Evolutionary conservation across 1,284 basidiomycete species (phyloP).

Genomic region (Spongispora temasekensis): DNA sequence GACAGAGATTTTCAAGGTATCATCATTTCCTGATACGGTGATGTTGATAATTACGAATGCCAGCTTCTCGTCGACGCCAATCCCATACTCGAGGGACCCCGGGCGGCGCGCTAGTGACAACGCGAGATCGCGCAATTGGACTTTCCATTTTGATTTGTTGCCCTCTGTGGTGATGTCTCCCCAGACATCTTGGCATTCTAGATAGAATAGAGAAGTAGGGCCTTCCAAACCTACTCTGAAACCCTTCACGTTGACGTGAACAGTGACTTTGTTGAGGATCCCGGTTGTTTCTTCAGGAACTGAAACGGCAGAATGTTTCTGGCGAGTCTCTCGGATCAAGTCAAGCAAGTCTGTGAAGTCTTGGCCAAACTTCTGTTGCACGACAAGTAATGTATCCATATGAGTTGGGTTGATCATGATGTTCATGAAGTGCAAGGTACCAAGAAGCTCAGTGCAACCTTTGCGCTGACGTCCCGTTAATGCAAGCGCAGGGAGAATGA

Average conservation of each 20-base stretch:
- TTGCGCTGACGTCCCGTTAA: slow-evolving; percentile 58
- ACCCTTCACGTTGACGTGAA: slow-evolving; percentile 69
- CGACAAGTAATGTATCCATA: slow-evolving; percentile 76
- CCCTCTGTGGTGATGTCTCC: slow-evolving; percentile 55
- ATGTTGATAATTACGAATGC: slow-evolving; percentile 85
- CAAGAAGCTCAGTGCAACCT: slow-evolving; percentile 51
- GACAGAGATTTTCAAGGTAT: slow-evolving; percentile 55
- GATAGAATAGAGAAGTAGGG: slow-evolving; percentile 64
- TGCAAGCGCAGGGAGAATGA: slow-evolving; percentile 65
- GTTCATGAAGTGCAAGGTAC: slow-evolving; percentile 66
- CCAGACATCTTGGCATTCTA: slow-evolving; percentile 74
- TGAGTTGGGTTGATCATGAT: slow-evolving; percentile 76
- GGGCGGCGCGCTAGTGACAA: slow-evolving; percentile 71
- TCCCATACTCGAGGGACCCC: slow-evolving; percentile 37
- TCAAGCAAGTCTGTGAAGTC: slow-evolving; percentile 81
- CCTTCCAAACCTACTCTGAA: slow-evolving; percentile 78
- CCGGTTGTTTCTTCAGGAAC: slow-evolving; percentile 14
- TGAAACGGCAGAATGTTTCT: slow-evolving; percentile 35
- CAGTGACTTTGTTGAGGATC: slow-evolving; percentile 38
- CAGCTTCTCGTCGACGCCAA: slow-evolving; percentile 66
- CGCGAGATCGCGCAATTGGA: slow-evolving; percentile 68
- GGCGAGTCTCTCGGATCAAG: slow-evolving; percentile 60
- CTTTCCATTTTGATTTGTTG: slow-evolving; percentile 52
- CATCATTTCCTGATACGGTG: slow-evolving; percentile 34
- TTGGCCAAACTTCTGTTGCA: slow-evolving; percentile 84